A percentile compares a stretch with the other conserved stretches of the same genome.
phyloP scores from a whole-genome alignment of 768 basidiomycete species.

The Leccinum sublutescens region DNA sequence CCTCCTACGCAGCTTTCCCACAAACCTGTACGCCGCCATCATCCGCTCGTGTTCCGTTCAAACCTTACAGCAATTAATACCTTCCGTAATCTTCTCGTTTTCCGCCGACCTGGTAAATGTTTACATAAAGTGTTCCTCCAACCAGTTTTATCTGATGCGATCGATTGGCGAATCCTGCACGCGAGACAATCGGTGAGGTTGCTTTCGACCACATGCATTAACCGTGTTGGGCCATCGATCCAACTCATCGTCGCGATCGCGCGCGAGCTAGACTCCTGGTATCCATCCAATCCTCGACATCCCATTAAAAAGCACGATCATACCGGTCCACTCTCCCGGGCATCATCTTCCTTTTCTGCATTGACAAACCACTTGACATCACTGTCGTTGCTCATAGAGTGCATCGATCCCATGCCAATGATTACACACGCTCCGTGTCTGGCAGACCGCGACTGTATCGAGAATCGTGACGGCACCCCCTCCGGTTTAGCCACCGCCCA shows the following conservation, averaged over 20 bases:
- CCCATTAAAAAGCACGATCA: not conserved
- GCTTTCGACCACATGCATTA: not conserved
- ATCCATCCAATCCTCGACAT: not conserved
- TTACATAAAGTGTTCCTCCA: not conserved
- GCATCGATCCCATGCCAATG: not conserved
- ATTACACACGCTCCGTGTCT: not conserved
- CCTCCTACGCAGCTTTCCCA: slow-evolving; percentile 11
- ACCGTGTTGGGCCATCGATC: not conserved
- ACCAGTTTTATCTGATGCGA: slow-evolving; percentile 12
- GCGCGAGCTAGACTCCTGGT: not conserved
- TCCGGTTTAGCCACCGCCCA: not conserved
- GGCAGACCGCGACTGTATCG: not conserved
- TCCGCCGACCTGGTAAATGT: not conserved
- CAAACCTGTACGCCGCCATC: slow-evolving; percentile 5
- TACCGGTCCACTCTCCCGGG: slow-evolving; percentile 1
- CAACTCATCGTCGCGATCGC: not conserved
- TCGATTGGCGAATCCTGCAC: slow-evolving; percentile 7
- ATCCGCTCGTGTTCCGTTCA: slow-evolving; percentile 3
- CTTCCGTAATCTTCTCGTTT: slow-evolving; percentile 2
- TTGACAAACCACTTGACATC: not conserved
- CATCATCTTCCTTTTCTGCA: slow-evolving; percentile 6
- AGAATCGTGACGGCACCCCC: slow-evolving; percentile 19
- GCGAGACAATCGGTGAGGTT: not conserved
- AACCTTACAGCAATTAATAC: not conserved
- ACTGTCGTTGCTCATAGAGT: not conserved